Evolutionary conservation across 2,329 filamentous ascomycete species (phyloP).

Genomic region (Botrytis galanthina): DNA sequence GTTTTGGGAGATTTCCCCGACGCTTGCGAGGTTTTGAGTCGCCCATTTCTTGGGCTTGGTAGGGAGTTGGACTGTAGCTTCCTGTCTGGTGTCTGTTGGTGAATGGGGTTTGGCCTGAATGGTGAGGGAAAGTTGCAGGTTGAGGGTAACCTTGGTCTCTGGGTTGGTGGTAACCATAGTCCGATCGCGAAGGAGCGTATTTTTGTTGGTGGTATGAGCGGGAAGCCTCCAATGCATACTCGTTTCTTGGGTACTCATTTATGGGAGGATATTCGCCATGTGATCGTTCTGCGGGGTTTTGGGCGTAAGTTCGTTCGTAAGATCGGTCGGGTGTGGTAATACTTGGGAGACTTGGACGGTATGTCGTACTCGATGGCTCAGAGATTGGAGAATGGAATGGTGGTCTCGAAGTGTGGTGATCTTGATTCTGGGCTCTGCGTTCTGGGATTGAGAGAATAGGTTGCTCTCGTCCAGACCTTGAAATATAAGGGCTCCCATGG

Average conservation of each 20-base stretch:
- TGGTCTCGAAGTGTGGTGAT: neutral
- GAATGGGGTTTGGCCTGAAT: slow-evolving; percentile 33
- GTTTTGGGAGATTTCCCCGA: slow-evolving; percentile 85
- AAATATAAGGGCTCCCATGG: neutral
- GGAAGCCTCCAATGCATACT: slow-evolving; percentile 15
- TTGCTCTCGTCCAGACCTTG: neutral
- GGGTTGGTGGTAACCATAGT: slow-evolving; percentile 23
- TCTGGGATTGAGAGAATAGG: slow-evolving; percentile 1
- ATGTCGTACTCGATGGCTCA: slow-evolving; percentile 3
- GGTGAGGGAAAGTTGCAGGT: slow-evolving; percentile 1
- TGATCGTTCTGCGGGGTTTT: neutral
- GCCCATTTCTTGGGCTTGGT: slow-evolving; percentile 21
- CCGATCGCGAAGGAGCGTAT: slow-evolving; percentile 1
- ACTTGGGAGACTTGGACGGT: neutral
- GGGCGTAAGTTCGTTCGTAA: neutral
- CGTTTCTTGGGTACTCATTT: slow-evolving; percentile 4
- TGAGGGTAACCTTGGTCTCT: slow-evolving; percentile 4
- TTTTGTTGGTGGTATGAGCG: neutral
- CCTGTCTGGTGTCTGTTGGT: slow-evolving; percentile 21
- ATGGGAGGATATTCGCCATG: neutral
- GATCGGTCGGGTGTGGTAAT: neutral
- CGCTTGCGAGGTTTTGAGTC: slow-evolving; percentile 50
- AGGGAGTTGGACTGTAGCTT: neutral
- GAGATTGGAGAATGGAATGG: slow-evolving; percentile 14
- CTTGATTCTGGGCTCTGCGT: neutral